These are phyloP conservation scores for Fusarium graminum DNA, from an alignment of 2,329 filamentous ascomycete genomes.

Conservation along the genomic window DNA sequence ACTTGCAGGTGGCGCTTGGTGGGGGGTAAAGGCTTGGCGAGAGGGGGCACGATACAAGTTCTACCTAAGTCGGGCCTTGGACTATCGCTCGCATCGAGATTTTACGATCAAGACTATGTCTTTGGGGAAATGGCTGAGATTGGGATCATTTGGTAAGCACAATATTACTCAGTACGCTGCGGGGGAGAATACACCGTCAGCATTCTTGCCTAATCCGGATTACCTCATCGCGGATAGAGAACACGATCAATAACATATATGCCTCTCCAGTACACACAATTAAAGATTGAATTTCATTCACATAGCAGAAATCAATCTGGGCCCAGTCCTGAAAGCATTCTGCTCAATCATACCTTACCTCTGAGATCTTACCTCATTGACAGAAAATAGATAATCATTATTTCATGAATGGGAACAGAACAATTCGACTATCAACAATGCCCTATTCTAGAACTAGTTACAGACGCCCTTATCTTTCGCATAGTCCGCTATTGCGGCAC, in stretches of 20 bases:
- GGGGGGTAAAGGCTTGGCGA: not conserved
- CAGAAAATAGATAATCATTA: no score
- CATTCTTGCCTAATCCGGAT: slow-evolving; percentile 9
- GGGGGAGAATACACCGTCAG: slow-evolving; percentile 10
- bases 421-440: no score
- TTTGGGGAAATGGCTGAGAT: not conserved
- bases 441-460: not conserved
- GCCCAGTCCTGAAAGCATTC: no score
- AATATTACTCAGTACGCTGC: not conserved
- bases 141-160: not conserved
- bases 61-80: not conserved
- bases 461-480: not conserved
- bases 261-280: no score
- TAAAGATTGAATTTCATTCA: no score
- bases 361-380: no score
- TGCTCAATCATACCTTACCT: no score
- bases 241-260: not conserved
- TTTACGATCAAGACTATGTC: not conserved
- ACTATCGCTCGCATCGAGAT: not conserved
- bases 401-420: no score
- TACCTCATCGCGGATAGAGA: no score
- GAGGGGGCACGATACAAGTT: not conserved
- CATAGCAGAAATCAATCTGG: no score
- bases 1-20: not conserved
- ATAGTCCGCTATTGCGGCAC: not conserved